Base-by-base conservation (phyloP, 176 grass and related monocot species). In the Alopecurus myosuroides region DNA sequence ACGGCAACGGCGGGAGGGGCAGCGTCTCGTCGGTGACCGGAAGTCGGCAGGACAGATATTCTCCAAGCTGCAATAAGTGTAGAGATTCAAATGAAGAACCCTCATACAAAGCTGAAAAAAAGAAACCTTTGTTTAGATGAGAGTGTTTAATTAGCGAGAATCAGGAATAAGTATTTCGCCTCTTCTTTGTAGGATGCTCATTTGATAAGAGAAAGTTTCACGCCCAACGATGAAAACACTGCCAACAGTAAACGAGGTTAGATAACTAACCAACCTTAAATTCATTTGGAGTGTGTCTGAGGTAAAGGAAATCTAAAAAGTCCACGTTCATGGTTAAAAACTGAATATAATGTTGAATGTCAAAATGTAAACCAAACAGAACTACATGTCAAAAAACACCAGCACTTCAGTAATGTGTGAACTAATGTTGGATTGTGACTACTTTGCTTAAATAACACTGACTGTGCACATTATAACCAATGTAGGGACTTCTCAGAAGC, bases 221-320 rank as follows among this genome's bases (percentile, higher is more conserved):
- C 62, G 89, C 93, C 93, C 93, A 98, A n/a, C 0, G 91, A 91
- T 68, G 91, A 82, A 90, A 98, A 98, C 77, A 98, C 91, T 11
- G 91, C 93, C 77, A 87, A 19, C 82, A 71, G 58, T 20, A 77
- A 50, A 62, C 42, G 9, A 34, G 44, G 51, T 80, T 50, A 81
- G 31, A 46, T 1, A 89, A 63, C 10, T 29, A 87, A 56, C 39
- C 15, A 84, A n/a, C 18, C 2, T 2, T 25, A 77, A 25, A 5
- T 49, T 76, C 50, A 70, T 61, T 13, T 65, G 15, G 11, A 79
- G n/a, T 23, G 37, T 69, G 19, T 77, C 76, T 35, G 57, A 33
- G 31, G 67, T 23, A 37, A 22, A 28, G 33, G 13, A 15, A 83
- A 58, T 25, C 18, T 50, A 61, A 76, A 73, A 13, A 4, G 5